A percentile compares a stretch with the other conserved stretches of the same genome.
These are phyloP conservation scores for Aspergillus fumigatus DNA, from an alignment of 2,329 filamentous ascomycete species.

Conservation along the genomic window DNA sequence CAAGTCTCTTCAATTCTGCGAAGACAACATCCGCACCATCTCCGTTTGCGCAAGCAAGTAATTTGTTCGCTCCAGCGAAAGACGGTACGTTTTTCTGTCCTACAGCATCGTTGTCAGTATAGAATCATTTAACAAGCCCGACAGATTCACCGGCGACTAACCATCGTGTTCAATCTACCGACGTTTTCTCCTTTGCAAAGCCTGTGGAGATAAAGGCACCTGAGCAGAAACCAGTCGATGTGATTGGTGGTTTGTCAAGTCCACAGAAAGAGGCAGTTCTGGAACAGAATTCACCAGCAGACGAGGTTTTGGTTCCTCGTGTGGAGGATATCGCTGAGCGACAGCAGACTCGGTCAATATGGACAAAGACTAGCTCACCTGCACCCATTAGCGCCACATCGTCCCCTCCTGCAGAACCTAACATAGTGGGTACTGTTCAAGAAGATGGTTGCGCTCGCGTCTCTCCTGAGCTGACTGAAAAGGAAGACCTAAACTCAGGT, in stretches of 20 bases:
- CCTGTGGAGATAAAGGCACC: not conserved
- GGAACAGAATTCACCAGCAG: not conserved
- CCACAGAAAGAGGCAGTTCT: not conserved
- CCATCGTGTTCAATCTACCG: not conserved
- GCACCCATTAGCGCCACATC: not conserved
- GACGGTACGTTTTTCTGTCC: constrained; percentile 9
- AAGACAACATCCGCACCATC: not conserved
- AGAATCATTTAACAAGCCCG: constrained; percentile 1
- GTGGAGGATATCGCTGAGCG: not conserved
- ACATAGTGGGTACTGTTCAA: not conserved
- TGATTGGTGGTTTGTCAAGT: not conserved
- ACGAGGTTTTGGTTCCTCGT: not conserved
- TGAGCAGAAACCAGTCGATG: not conserved
- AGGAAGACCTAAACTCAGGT: not conserved
- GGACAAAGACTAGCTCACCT: not conserved
- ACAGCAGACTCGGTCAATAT: not conserved
- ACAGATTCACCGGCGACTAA: not conserved
- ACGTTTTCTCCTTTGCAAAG: not conserved
- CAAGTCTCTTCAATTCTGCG: not conserved
- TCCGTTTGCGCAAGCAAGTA: constrained; percentile 1
- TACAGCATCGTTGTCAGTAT: not conserved
- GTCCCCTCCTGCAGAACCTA: not conserved
- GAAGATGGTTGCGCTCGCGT: not conserved
- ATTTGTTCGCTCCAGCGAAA: constrained; percentile 4
- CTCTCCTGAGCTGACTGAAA: not conserved